Evolutionary conservation across 75 land plant genomes (phyloP), one percentile per base, ranked within the genome.

Genomic region (Azolla pinnata): DNA sequence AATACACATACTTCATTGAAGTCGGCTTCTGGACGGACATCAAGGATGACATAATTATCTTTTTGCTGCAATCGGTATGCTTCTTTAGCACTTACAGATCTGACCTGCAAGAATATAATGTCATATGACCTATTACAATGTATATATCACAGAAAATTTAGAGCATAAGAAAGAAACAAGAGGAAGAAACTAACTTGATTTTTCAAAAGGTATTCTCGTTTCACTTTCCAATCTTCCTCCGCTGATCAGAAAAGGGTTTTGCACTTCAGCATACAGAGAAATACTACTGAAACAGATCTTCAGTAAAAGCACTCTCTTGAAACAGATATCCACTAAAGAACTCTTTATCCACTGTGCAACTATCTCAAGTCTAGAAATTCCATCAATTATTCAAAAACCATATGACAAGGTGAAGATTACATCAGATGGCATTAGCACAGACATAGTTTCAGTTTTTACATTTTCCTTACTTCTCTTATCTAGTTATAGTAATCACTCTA

Each of bases 1-100:
- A n/a, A n/a, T n/a, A n/a, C 5, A 25, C 44, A 29, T 38, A 90
- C 97, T 82, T 88, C 82, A 50, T 78, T 79, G 59, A 75, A 93
- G 62, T 93, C 98, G 33, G 71, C 81, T 60, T 85, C 96, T 29
- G 87, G 98, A n/a, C 98, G 83, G 5, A 93, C 98, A 48, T 93
- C 98, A 56, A 93, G 80, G 49, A 93, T 72, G 38, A 81, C 80
- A 73, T 85, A 93, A 21, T 80, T 85, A 45, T 93, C 83, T 63
- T 93, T 87, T 48, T 85, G 61, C 54, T 88, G 96, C 30, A 93
- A 79, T 24, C 89, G 68, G 18, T 76, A 66, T 59, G 98, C 98
- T 69, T 93, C 98, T 64, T 83, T 88, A 2, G 68, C 84, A 50
- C 80, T 88, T 14, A 93, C 86, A 62, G 90, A 83, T 40, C 87